Base-by-base conservation (phyloP, 495 filamentous ascomycete species). In the Neurospora intermedia region DNA sequence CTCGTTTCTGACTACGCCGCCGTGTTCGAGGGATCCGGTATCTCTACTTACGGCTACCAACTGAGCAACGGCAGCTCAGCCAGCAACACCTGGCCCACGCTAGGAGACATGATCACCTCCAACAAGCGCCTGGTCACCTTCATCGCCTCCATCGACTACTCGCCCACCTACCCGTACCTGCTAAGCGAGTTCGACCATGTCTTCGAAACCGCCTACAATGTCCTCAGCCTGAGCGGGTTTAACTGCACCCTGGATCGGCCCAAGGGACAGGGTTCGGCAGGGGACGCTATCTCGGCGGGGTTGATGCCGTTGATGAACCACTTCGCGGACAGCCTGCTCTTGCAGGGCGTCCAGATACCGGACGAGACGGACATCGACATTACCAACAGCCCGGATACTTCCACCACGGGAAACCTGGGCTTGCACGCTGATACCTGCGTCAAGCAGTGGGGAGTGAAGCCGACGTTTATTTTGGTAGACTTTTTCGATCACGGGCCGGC, bases 181-280 rank as follows among this genome's bases (percentile, higher is more conserved):
- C 85, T 92, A 35, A 78, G 86, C 73, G 90, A 94, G 78, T 94
- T 92, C 80, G 80, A 83, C 71, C 85, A 91, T 79, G 87, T 91
- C 76, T 94, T 92, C 78, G 91, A 93, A 80, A 93, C 90, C 0
- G 80, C 89, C 16, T 94, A 83, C 77, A 88, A 89, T 71, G 85
- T 89, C 6, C 88, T 86, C 4, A 85, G 87, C 73, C 80, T 82
- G 5, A 73, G 78, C 5, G 79, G 76, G 69, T 87, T 86, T 80
- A 86, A 84, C 80, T 94, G 91, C 82, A 85, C 82, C 10, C 85
- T 92, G 48, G 86, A 93, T 76, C 86, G 91, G 1, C 91, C 91
- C 1, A 74, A 84, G 10, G 82, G 78, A 41, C 18, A 66, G 7
- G 75, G 83, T 54, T 78, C 85, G 10, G 81, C 84, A 6, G 75